phyloP scores from a whole-genome alignment of 23 red algal species.

The Rhodosorus marinus region DNA sequence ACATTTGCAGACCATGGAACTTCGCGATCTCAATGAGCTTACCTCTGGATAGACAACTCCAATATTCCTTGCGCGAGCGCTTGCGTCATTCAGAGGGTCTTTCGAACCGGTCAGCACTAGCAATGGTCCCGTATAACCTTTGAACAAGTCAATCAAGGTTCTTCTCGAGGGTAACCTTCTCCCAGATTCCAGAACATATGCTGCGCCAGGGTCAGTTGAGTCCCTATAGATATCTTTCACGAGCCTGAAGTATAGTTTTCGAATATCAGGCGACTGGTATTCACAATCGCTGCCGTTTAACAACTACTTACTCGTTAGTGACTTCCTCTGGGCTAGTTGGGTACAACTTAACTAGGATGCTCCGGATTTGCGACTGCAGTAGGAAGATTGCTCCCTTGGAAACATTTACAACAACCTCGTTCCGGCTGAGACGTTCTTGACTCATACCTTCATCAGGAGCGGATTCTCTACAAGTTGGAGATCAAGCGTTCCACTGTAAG shows the following conservation, averaged over 20 bases:
- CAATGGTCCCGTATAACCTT: constrained; percentile 26
- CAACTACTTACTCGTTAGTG: too few relatives aligned
- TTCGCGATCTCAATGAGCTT: too few relatives aligned
- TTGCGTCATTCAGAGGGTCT: constrained; percentile 47
- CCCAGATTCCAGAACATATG: constrained; percentile 40
- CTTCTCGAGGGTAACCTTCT: constrained; percentile 25
- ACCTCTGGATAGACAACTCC: constrained; percentile 6
- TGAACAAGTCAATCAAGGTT: constrained; percentile 19
- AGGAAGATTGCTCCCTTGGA: too few relatives aligned
- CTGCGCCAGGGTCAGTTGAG: constrained; percentile 43
- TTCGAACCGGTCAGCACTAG: constrained; percentile 43
- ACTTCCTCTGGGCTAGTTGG: constrained; percentile 21
- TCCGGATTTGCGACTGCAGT: constrained; percentile 28
- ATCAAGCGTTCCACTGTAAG: too few relatives aligned
- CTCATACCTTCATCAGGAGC: too few relatives aligned
- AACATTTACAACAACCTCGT: too few relatives aligned
- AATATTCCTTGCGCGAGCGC: constrained; percentile 16
- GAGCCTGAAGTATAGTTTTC: too few relatives aligned
- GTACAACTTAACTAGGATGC: constrained; percentile 41
- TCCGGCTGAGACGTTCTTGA: too few relatives aligned
- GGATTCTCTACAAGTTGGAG: too few relatives aligned
- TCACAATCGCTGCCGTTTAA: too few relatives aligned
- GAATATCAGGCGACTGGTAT: too few relatives aligned
- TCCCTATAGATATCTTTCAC: constrained; percentile 20
- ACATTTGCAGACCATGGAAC: too few relatives aligned